Percentiles rank a stretch among this genome's conserved stretches.
Conservation (phyloP, 2,329 filamentous ascomycete species). For the Calonectria naviculata region DNA sequence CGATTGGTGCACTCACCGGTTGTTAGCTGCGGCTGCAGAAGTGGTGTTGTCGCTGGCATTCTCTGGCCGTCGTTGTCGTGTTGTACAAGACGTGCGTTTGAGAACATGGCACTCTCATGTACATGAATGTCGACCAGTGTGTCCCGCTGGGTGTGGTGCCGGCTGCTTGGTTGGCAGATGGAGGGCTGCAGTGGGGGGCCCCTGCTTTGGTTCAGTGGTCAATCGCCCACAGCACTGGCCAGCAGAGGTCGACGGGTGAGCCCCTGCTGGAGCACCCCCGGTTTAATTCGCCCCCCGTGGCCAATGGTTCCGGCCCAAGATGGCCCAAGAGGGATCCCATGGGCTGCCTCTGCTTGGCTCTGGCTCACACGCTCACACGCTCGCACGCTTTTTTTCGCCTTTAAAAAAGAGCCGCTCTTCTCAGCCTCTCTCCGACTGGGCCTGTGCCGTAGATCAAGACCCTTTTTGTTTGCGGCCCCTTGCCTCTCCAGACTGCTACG, state of each 20-base stretch:
- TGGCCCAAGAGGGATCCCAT: conserved; percentile 6
- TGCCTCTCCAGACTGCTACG: background rate
- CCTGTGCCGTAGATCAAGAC: conserved; percentile 11
- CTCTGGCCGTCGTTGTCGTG: conserved; percentile 5
- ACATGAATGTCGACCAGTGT: background rate
- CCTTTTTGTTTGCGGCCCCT: conserved; percentile 3
- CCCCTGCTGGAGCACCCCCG: background rate
- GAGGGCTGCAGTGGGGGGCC: conserved; percentile 14
- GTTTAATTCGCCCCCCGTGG: background rate
- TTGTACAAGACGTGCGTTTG: conserved; percentile 12
- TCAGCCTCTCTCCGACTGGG: conserved; percentile 16
- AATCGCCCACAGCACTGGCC: background rate
- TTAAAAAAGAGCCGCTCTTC: conserved; percentile 14
- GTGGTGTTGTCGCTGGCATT: conserved; percentile 23
- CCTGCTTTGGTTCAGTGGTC: conserved; percentile 10
- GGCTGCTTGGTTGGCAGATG: conserved; percentile 23
- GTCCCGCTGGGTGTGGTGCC: conserved; percentile 22
- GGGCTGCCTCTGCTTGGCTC: conserved; percentile 8
- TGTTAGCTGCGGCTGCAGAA: conserved; percentile 19
- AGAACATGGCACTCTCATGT: conserved; percentile 14
- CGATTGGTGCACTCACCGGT: conserved; percentile 14
- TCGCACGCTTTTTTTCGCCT: background rate
- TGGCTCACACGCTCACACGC: background rate
- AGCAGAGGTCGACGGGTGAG: background rate
- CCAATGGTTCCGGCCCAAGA: background rate